A percentile compares a stretch with the other conserved stretches of the same genome.
These are phyloP conservation scores for Schoenoplectus tabernaemontani DNA, from an alignment of 202 grass and related monocot species.

Conservation along the genomic window DNA sequence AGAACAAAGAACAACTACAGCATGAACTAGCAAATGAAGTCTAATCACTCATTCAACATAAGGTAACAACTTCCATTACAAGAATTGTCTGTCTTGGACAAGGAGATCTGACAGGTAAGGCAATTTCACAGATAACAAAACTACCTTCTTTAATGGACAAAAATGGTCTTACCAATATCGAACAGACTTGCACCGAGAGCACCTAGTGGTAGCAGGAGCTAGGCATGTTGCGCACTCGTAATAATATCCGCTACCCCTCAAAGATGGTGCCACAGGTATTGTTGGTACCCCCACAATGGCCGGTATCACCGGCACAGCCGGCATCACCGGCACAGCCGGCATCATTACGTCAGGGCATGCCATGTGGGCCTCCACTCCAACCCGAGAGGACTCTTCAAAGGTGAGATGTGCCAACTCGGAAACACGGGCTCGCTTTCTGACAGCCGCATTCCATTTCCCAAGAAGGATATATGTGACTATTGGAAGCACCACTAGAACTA, in stretches of 20 bases:
- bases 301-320: slow-evolving; percentile 35
- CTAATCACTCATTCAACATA: neutral
- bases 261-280: neutral
- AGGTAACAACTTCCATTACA: neutral
- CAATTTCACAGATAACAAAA: neutral
- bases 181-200: slow-evolving; percentile 94
- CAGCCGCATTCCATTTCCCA: slow-evolving; percentile 75
- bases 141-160: neutral
- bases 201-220: slow-evolving; percentile 86
- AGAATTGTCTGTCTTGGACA: neutral
- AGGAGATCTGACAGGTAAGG: neutral
- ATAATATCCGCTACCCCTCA: slow-evolving; percentile 36
- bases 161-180: slow-evolving; percentile 79
- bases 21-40: neutral
- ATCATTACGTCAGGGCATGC: slow-evolving; percentile 45
- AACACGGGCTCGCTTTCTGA: slow-evolving; percentile 59
- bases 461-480: slow-evolving; percentile 87
- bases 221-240: slow-evolving; percentile 89
- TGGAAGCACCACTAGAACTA: slow-evolving; percentile 75
- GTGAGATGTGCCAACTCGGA: slow-evolving; percentile 59
- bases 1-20: neutral
- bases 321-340: slow-evolving; percentile 44
- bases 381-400: slow-evolving; percentile 66
- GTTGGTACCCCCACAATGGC: slow-evolving; percentile 30
- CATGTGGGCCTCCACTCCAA: slow-evolving; percentile 48